Evolutionary conservation across 352 stramenopile species (phyloP).

Genomic region (Phytophthora melonis): DNA sequence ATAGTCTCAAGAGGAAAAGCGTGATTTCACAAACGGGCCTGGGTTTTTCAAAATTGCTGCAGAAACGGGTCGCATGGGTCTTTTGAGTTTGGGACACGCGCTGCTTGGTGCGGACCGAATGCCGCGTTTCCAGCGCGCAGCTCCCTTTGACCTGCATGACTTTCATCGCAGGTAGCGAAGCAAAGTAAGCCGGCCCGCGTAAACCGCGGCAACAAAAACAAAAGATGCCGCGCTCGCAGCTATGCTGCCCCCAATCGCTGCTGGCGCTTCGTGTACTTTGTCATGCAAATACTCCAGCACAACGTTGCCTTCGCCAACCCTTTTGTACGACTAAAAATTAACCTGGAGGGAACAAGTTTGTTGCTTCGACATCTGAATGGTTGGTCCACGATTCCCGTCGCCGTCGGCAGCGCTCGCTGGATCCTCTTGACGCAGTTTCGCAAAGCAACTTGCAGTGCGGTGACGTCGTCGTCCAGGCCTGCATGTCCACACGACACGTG

Average conservation of each 20-base stretch:
- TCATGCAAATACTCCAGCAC: too few relatives aligned
- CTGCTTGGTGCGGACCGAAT: conserved; percentile 13
- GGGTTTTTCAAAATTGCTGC: conserved; percentile 13
- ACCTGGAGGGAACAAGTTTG: too few relatives aligned
- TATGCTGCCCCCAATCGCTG: conserved; percentile 3
- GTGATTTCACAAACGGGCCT: conserved; percentile 21
- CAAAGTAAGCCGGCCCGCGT: background rate
- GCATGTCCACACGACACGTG: conserved; percentile 26
- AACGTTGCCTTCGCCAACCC: too few relatives aligned
- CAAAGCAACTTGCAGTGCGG: conserved; percentile 12
- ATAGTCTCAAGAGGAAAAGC: background rate
- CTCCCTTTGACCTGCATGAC: background rate
- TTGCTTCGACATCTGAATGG: conserved; percentile 12
- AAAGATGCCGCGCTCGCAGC: too few relatives aligned
- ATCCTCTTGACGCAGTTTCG: conserved; percentile 12
- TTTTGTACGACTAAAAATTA: too few relatives aligned
- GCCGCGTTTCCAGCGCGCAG: conserved; percentile 22
- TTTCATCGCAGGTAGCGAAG: background rate
- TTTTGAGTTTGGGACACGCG: conserved; percentile 16
- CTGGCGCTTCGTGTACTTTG: too few relatives aligned
- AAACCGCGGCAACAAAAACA: conserved; percentile 11
- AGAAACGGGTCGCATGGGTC: background rate
- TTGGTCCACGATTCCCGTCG: conserved; percentile 6
- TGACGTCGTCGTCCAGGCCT: conserved; percentile 39
- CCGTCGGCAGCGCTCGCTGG: background rate